Conservation (phyloP, 2,329 filamentous ascomycete genomes). For the Sphaerulina vaccinii region DNA sequence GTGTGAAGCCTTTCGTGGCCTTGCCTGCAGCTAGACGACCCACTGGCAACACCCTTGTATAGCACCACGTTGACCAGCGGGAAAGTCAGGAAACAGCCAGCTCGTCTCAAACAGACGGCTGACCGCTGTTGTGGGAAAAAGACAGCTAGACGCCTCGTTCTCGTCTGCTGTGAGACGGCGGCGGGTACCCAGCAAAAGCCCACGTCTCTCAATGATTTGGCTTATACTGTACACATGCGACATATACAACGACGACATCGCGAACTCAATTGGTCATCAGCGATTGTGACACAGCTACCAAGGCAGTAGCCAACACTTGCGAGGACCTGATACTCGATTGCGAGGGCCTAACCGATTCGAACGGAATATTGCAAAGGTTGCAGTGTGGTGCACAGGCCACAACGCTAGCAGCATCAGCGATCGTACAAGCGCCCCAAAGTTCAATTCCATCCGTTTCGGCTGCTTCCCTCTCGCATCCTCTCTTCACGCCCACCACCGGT, state of each 20-base stretch:
- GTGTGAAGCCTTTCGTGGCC: slow-evolving; percentile 1
- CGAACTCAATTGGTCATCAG: background rate
- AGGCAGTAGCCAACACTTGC: background rate
- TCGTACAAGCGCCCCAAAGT: background rate
- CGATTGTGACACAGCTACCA: background rate
- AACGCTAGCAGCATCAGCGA: background rate
- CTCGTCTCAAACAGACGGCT: background rate
- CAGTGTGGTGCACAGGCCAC: no score
- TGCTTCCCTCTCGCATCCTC: background rate
- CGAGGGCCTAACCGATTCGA: slow-evolving; percentile 1
- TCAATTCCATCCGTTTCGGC: background rate
- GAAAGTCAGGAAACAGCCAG: background rate
- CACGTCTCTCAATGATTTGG: background rate
- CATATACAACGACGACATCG: background rate
- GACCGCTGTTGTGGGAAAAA: background rate
- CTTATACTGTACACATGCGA: background rate
- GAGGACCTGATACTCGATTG: slow-evolving; percentile 5
- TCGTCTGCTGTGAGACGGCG: background rate
- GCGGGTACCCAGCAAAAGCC: background rate
- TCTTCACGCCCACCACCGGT: background rate
- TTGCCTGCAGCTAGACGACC: background rate
- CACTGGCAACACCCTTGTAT: background rate
- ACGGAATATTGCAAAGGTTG: background rate
- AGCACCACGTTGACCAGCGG: slow-evolving; percentile 1
- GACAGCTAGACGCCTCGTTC: background rate